Base-by-base conservation (phyloP, 108 stramenopile species). In the Mediolabrus comicus region DNA sequence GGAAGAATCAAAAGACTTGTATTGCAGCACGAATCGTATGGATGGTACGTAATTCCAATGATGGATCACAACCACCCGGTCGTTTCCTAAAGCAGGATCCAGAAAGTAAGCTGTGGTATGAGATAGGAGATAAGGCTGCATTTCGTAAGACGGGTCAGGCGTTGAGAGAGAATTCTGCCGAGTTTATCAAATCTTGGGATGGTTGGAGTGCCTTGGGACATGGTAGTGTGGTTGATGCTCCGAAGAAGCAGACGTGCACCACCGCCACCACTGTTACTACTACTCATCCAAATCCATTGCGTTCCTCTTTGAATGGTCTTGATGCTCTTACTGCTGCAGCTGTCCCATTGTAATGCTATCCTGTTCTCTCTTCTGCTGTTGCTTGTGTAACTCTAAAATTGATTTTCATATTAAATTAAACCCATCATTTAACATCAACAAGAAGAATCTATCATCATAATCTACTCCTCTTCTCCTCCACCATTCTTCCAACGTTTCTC, bases 81-180 rank as follows among this genome's bases (percentile, higher is more conserved):
- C 75, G 90, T 17, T 95, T 92, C 59, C 86, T 92, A 19, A 92
- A 92, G 55, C 93, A 94, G 69, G 89, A 90, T 82, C 61, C 62
- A 7, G 52, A 67, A 14, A 83, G 89, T 0, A 90, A 91, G 34
- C 46, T 93, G 12, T 95, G 89, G 91, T 71, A 80, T 68, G 95
- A 95, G 26, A 91, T 95, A 56, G 95, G 90, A n/a, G 92, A 95
- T 49, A 92, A 95, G 83, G 88, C 91, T 54, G 88, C 88, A 4
- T 49, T 91, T 26, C 90, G 92, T 64, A 95, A 95, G 70, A 95
- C 94, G 0, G 53, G 90, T 31, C 94, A 95, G 77, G 89, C 91
- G 4, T 65, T 95, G 36, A 53, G 91, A 66, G 95, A 64, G 7
- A 49, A 49, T 22, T 49, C 46, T 7, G 46, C 46, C 6, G 22